A percentile compares a stretch with the other conserved stretches of the same genome.
Conservation (phyloP, 179 eudicot genomes). For the Silene coronaria region DNA sequence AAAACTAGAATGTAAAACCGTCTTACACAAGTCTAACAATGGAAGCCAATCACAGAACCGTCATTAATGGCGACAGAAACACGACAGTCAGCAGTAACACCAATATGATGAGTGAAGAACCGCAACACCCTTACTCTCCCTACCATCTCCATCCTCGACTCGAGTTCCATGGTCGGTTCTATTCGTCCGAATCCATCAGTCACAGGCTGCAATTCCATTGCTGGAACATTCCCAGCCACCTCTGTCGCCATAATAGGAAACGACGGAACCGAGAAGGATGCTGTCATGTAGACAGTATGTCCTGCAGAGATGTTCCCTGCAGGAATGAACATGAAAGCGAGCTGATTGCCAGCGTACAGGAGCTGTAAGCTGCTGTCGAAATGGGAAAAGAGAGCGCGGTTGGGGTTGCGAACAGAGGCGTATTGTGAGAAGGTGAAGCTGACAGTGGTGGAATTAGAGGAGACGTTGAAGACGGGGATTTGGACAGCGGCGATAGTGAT, state of each 20-base stretch:
- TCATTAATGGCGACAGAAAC: constrained; percentile 49
- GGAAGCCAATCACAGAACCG: constrained; percentile 76
- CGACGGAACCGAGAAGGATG: constrained; percentile 55
- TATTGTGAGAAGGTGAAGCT: constrained; percentile 78
- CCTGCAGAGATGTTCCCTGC: constrained; percentile 60
- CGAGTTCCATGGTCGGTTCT: constrained; percentile 63
- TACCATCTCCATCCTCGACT: constrained; percentile 56
- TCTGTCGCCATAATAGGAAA: constrained; percentile 40
- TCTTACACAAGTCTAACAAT: constrained; percentile 29
- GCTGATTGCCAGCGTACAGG: constrained; percentile 53
- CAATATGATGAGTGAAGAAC: constrained; percentile 57
- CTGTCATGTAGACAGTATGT: constrained; percentile 50
- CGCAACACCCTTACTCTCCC: constrained; percentile 67
- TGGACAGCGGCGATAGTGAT: constrained; percentile 57
- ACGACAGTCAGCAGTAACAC: constrained; percentile 39
- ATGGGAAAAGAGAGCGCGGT: constrained; percentile 64
- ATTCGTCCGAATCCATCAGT: constrained; percentile 47
- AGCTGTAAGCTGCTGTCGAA: constrained; percentile 74
- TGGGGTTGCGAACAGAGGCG: constrained; percentile 68
- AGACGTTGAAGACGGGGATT: constrained; percentile 61
- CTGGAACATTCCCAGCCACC: constrained; percentile 17
- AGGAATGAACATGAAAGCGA: constrained; percentile 82
- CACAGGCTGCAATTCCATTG: constrained; percentile 27
- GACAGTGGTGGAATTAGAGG: constrained; percentile 51
- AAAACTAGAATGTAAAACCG: neutral